phyloP scores from a whole-genome alignment of 495 filamentous ascomycete species.

The Elasticomyces elasticus region DNA sequence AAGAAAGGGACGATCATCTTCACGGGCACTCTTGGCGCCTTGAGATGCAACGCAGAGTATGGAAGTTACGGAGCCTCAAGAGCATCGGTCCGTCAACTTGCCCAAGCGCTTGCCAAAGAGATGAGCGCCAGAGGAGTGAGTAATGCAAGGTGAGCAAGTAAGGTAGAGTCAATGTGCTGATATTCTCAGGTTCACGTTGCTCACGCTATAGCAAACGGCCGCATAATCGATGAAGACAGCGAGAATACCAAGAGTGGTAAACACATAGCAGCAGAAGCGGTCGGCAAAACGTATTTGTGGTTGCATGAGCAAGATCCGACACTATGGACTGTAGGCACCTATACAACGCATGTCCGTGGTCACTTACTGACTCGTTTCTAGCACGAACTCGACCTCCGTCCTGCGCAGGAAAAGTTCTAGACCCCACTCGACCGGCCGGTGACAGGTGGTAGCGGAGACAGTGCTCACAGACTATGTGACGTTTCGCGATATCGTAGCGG shows the following conservation, averaged over 20 bases:
- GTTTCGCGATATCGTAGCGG: too few species aligned
- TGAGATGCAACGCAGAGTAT: slow-evolving; percentile 33
- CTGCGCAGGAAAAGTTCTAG: slow-evolving; percentile 39
- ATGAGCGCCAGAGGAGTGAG: slow-evolving; percentile 33
- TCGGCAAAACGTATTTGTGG: slow-evolving; percentile 42
- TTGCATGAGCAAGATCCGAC: slow-evolving; percentile 33
- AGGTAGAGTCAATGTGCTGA: not conserved
- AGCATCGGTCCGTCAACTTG: slow-evolving; percentile 35
- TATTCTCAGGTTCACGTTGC: slow-evolving; percentile 34
- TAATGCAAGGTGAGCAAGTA: not conserved
- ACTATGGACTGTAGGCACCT: slow-evolving; percentile 28
- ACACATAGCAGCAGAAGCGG: slow-evolving; percentile 38
- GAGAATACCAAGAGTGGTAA: slow-evolving; percentile 35
- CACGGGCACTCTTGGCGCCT: slow-evolving; percentile 39
- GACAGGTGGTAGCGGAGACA: too few species aligned
- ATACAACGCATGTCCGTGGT: not conserved
- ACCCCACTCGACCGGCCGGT: too few species aligned
- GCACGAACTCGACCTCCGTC: slow-evolving; percentile 37
- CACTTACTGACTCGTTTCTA: not conserved
- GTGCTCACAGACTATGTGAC: too few species aligned
- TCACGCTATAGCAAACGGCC: slow-evolving; percentile 40
- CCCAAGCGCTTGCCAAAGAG: slow-evolving; percentile 39
- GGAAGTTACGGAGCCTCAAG: slow-evolving; percentile 39
- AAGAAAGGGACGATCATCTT: slow-evolving; percentile 44
- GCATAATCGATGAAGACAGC: slow-evolving; percentile 36